A percentile compares a stretch with the other conserved stretches of the same genome.
These are phyloP conservation scores for Erythrobasidium yunnanense DNA, from an alignment of 768 basidiomycete genomes.

Conservation along the genomic window DNA sequence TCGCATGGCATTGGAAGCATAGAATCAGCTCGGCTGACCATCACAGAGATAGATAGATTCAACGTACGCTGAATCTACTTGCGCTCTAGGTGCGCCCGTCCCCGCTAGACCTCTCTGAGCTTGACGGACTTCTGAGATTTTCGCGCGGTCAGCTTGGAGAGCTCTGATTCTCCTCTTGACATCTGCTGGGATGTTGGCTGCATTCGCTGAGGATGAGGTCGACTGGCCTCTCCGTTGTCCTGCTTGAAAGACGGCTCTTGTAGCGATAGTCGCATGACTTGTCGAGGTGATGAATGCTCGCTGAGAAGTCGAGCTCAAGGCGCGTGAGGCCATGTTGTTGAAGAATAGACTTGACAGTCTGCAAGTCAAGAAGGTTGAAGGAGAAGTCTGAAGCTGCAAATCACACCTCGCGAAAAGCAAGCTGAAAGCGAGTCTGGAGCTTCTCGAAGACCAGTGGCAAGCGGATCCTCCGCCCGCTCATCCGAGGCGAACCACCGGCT, in stretches of 20 bases:
- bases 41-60: not conserved
- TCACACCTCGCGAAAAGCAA: too few relatives aligned
- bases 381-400: too few relatives aligned
- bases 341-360: too few relatives aligned
- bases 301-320: not conserved
- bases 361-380: too few relatives aligned
- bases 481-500: too few relatives aligned
- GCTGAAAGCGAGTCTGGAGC: too few relatives aligned
- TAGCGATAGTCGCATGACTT: not conserved
- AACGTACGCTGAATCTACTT: conserved; percentile 19
- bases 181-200: not conserved
- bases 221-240: not conserved
- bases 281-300: not conserved
- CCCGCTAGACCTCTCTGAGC: not conserved
- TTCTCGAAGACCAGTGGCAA: too few relatives aligned
- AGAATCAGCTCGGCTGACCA: not conserved
- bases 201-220: not conserved
- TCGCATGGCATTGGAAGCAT: not conserved
- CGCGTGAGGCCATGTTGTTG: not conserved
- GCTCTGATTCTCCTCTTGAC: conserved; percentile 13
- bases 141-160: conserved; percentile 12
- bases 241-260: not conserved
- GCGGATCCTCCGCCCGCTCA: too few relatives aligned
- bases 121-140: not conserved
- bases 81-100: conserved; percentile 1